These are phyloP conservation scores for Citrullus mucosospermus DNA, from an alignment of 306 rosid species.

Conservation along the genomic window DNA sequence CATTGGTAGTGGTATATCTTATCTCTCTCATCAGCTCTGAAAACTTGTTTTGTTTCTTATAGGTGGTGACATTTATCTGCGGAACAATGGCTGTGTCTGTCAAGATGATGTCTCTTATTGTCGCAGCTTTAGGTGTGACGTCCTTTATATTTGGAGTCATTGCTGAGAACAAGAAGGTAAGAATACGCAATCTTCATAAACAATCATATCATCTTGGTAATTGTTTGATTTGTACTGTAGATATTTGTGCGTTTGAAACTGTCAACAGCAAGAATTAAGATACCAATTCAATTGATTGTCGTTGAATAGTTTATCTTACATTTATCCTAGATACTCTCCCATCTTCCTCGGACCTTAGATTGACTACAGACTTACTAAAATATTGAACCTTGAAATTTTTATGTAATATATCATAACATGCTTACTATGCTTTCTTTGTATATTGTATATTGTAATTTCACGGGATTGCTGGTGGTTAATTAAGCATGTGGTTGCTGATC, in stretches of 20 bases:
- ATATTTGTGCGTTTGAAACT: not conserved
- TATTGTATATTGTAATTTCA: not conserved
- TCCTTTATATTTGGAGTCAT: conserved; percentile 32
- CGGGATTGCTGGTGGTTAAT: not conserved
- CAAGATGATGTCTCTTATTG: conserved; percentile 20
- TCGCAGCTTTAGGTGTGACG: conserved; percentile 16
- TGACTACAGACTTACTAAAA: not conserved
- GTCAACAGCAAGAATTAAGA: not conserved
- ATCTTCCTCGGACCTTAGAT: not conserved
- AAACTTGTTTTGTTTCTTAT: not conserved
- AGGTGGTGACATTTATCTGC: not conserved
- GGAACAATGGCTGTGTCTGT: conserved; percentile 24
- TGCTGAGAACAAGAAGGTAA: conserved; percentile 44
- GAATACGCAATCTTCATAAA: not conserved
- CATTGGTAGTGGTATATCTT: not conserved
- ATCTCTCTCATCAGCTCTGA: not conserved
- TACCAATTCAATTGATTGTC: not conserved
- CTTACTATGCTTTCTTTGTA: not conserved
- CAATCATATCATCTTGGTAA: not conserved
- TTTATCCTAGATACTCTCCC: not conserved
- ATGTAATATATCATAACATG: not conserved
- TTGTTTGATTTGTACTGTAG: not conserved
- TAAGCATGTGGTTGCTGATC: not conserved
- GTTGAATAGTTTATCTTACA: not conserved
- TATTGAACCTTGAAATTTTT: not conserved